Conservation (phyloP, 1,284 basidiomycete genomes). For the Rugosomyces carneus region DNA sequence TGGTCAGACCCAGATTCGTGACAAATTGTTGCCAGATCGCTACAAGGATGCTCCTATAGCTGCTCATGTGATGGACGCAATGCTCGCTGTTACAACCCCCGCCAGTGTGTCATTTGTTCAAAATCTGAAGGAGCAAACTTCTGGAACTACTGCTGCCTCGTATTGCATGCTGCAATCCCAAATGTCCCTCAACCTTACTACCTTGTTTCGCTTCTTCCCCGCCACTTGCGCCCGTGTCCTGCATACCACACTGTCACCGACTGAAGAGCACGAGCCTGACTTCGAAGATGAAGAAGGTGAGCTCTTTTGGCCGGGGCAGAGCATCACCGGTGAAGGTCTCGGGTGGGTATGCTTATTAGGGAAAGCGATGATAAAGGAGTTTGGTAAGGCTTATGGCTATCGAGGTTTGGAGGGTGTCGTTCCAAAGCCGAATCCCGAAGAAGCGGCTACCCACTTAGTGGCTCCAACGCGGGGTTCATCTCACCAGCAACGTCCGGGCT, state of each 20-base stretch:
- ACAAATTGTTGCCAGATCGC: constrained; percentile 30
- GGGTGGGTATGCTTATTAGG: constrained; percentile 78
- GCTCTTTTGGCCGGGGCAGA: constrained; percentile 70
- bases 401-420: constrained; percentile 60
- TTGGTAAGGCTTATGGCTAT: constrained; percentile 67
- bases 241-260: constrained; percentile 49
- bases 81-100: constrained; percentile 32
- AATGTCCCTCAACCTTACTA: constrained; percentile 51
- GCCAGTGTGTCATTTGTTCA: constrained; percentile 33
- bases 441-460: constrained; percentile 19
- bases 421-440: constrained; percentile 49
- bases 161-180: constrained; percentile 47
- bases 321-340: constrained; percentile 63
- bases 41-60: constrained; percentile 30
- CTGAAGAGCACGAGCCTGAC: constrained; percentile 71
- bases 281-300: constrained; percentile 78
- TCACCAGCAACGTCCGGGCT: constrained; percentile 20
- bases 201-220: constrained; percentile 63
- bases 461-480: constrained; percentile 18
- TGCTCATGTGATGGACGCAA: constrained; percentile 31
- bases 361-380: constrained; percentile 75
- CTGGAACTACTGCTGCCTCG: constrained; percentile 36
- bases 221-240: constrained; percentile 67
- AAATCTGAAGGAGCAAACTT: constrained; percentile 43
- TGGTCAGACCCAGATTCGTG: constrained; percentile 28